A percentile compares a stretch with the other conserved stretches of the same genome.
Evolutionary conservation across 305 asterid genomes (phyloP).

Genomic region (Fraxinus sp.): DNA sequence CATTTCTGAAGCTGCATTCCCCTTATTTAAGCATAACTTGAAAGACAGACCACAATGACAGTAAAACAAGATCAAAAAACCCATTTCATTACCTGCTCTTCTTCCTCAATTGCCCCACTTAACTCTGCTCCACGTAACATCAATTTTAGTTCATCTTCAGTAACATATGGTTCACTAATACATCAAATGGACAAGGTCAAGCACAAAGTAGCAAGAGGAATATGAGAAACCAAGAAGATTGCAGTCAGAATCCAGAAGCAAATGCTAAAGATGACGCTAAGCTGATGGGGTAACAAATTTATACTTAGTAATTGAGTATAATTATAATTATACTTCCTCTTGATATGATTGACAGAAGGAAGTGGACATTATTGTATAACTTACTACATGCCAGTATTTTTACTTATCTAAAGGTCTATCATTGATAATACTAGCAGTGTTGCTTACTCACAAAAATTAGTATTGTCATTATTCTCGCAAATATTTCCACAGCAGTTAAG

Average conservation of each 20-base stretch:
- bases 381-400: conserved; percentile 10
- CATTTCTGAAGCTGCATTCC: not conserved
- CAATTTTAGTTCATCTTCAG: conserved; percentile 96
- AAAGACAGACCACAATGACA: not conserved
- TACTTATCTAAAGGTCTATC: conserved; percentile 9
- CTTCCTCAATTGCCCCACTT: conserved; percentile 99
- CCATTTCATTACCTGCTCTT: conserved; percentile 73
- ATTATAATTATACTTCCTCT: conserved; percentile 12
- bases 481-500: not conserved
- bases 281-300: conserved; percentile 5
- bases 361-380: not conserved
- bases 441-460: not conserved
- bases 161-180: conserved; percentile 88
- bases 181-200: conserved; percentile 31
- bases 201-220: conserved; percentile 12
- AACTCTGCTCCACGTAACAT: conserved; percentile 98
- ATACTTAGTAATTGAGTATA: conserved; percentile 13
- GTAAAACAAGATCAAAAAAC: conserved; percentile 18
- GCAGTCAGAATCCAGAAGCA: conserved; percentile 13
- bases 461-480: not conserved
- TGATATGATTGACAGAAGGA: conserved; percentile 11
- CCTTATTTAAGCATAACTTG: not conserved
- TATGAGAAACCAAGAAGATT: conserved; percentile 9
- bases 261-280: not conserved
- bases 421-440: conserved; percentile 1